Evolutionary conservation across 2,329 filamentous ascomycete species (phyloP).

Genomic region (Orbilia oligospora): DNA sequence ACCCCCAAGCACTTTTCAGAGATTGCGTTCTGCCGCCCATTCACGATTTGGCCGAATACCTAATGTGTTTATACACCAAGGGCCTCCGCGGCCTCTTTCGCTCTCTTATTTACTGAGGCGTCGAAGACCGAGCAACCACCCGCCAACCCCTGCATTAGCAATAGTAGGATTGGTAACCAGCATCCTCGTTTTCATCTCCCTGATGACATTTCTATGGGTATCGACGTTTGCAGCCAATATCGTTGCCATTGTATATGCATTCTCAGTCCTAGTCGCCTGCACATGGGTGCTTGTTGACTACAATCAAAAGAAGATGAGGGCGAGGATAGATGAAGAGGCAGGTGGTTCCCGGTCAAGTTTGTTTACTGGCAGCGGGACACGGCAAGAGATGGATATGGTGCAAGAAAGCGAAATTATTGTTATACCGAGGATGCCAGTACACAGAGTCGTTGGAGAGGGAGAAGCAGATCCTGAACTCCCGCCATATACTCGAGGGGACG

Average conservation of each 20-base stretch:
- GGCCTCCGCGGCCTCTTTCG: slow-evolving; percentile 37
- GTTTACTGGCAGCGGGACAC: slow-evolving; percentile 25
- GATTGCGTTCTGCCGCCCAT: slow-evolving; percentile 30
- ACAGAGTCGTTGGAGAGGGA: slow-evolving; percentile 47
- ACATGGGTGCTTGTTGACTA: slow-evolving; percentile 49
- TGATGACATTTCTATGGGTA: slow-evolving; percentile 52
- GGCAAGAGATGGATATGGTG: slow-evolving; percentile 55
- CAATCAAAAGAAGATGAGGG: slow-evolving; percentile 50
- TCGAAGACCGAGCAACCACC: slow-evolving; percentile 32
- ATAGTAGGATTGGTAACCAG: slow-evolving; percentile 56
- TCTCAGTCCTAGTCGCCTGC: slow-evolving; percentile 49
- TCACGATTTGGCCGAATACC: slow-evolving; percentile 34
- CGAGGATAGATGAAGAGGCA: slow-evolving; percentile 29
- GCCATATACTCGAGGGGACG: slow-evolving; percentile 44
- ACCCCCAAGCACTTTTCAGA: slow-evolving; percentile 45
- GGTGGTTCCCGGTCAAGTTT: slow-evolving; percentile 35
- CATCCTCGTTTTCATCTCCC: slow-evolving; percentile 47
- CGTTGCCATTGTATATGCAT: slow-evolving; percentile 54
- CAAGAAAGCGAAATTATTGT: slow-evolving; percentile 59
- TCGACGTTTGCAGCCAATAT: slow-evolving; percentile 58
- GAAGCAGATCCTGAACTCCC: slow-evolving; percentile 56
- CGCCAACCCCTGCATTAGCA: slow-evolving; percentile 52
- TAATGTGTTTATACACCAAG: slow-evolving; percentile 23
- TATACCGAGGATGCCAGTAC: slow-evolving; percentile 57
- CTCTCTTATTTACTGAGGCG: slow-evolving; percentile 46